Evolutionary conservation across 2,329 filamentous ascomycete genomes (phyloP).

Genomic region (Sporothrix pseudoabietina): DNA sequence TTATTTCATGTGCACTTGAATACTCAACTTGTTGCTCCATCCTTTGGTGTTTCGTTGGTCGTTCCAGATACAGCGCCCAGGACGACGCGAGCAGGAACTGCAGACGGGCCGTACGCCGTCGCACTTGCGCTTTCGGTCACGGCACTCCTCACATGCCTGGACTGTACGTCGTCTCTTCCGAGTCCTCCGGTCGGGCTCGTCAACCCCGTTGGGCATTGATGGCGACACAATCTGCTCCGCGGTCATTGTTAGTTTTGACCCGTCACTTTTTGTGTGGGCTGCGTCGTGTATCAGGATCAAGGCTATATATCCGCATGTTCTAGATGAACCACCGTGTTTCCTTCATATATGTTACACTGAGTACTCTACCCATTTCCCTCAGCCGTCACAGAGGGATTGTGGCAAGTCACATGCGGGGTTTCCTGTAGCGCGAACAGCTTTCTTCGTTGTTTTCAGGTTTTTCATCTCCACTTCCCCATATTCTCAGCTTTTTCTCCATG

Average conservation of each 20-base stretch:
- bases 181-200: neutral
- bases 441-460: neutral
- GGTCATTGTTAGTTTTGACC: neutral
- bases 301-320: no score
- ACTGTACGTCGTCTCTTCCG: neutral
- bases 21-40: neutral
- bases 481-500: neutral
- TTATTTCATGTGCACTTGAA: neutral
- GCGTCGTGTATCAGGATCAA: no score
- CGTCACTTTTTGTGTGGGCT: neutral
- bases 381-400: no score
- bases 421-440: neutral
- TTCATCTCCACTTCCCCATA: neutral
- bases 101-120: neutral
- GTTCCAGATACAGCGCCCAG: slow-evolving; percentile 1
- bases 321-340: no score
- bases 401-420: neutral
- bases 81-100: neutral
- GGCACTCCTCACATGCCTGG: neutral
- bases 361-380: no score
- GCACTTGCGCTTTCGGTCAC: slow-evolving; percentile 5
- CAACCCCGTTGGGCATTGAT: neutral
- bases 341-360: neutral
- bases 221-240: neutral
- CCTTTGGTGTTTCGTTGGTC: neutral